A percentile compares a stretch with the other conserved stretches of the same genome.
These are phyloP conservation scores for Fusarium ramigenum DNA, from an alignment of 2,329 filamentous ascomycete species.

Conservation along the genomic window DNA sequence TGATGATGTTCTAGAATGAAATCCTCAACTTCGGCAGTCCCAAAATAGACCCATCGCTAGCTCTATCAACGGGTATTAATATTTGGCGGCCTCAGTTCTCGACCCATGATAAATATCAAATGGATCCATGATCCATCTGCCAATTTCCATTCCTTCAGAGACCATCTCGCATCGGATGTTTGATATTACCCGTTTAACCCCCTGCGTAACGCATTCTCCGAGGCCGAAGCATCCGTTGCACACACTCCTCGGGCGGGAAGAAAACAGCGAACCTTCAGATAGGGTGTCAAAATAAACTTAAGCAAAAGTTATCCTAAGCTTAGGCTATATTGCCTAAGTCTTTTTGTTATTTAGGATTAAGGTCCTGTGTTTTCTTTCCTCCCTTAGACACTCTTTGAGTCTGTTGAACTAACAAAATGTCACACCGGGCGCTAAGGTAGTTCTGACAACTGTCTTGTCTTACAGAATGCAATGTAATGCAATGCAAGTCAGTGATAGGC, in stretches of 20 bases:
- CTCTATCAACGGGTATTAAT: neutral
- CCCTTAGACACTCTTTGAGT: neutral
- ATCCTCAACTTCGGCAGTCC: neutral
- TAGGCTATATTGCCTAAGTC: too few relatives aligned
- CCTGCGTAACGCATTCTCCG: neutral
- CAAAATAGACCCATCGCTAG: neutral
- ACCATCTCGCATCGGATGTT: slow-evolving; percentile 8
- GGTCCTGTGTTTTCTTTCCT: too few relatives aligned
- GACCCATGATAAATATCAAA: slow-evolving; percentile 5
- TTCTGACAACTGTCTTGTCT: neutral
- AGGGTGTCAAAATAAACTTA: too few relatives aligned
- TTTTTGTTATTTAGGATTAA: too few relatives aligned
- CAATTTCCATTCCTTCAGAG: neutral
- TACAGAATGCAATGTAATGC: neutral
- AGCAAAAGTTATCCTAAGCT: too few relatives aligned
- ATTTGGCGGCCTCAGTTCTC: slow-evolving; percentile 10
- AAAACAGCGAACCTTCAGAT: too few relatives aligned
- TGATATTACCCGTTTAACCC: neutral
- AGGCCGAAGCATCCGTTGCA: slow-evolving; percentile 5
- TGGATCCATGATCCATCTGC: slow-evolving; percentile 11
- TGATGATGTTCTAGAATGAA: neutral
- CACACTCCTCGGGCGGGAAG: too few relatives aligned
- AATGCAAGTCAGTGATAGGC: neutral
- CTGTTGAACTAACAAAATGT: slow-evolving; percentile 3
- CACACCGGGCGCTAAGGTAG: neutral